A percentile compares a stretch with the other conserved stretches of the same genome.
phyloP scores from a whole-genome alignment of 352 stramenopile genomes.

The Globisporangium solare region DNA sequence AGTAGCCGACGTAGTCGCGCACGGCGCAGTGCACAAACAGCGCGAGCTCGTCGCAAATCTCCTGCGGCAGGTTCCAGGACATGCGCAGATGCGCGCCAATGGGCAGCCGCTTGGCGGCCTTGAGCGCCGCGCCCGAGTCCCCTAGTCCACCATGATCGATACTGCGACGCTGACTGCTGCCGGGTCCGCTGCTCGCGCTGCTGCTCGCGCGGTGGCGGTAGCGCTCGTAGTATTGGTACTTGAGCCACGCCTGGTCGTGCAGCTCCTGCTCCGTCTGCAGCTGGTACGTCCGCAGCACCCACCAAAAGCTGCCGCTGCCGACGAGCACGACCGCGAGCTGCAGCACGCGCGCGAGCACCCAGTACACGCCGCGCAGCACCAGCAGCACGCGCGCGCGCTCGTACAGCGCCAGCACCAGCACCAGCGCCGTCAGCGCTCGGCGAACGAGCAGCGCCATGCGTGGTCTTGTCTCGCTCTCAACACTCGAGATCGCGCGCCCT shows the following conservation, averaged over 20 bases:
- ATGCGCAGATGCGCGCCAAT: constrained; percentile 59
- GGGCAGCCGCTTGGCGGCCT: constrained; percentile 52
- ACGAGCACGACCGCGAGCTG: constrained; percentile 41
- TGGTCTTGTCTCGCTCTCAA: no score
- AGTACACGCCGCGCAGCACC: constrained; percentile 12
- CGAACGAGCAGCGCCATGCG: no score
- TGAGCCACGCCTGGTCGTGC: constrained; percentile 38
- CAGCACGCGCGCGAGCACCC: constrained; percentile 24
- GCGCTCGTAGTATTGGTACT: constrained; percentile 47
- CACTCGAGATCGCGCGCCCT: no score
- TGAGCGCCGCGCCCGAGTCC: constrained; percentile 35
- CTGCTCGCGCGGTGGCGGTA: constrained; percentile 34
- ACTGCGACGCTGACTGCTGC: not conserved
- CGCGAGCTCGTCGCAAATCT: constrained; percentile 64
- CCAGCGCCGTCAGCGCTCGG: constrained; percentile 13
- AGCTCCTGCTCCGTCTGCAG: constrained; percentile 60
- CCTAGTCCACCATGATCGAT: constrained; percentile 22
- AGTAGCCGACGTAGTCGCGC: constrained; percentile 60
- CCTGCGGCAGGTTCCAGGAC: constrained; percentile 41
- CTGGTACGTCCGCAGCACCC: constrained; percentile 56
- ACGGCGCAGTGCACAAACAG: constrained; percentile 39
- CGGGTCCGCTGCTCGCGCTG: constrained; percentile 6
- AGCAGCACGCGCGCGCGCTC: constrained; percentile 10
- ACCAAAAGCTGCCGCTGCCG: constrained; percentile 55
- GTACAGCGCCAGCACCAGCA: constrained; percentile 19